Evolutionary conservation across 768 basidiomycete species (phyloP), one percentile per base, ranked within the genome.

Genomic region (Erythrobasidium yunnanense): DNA sequence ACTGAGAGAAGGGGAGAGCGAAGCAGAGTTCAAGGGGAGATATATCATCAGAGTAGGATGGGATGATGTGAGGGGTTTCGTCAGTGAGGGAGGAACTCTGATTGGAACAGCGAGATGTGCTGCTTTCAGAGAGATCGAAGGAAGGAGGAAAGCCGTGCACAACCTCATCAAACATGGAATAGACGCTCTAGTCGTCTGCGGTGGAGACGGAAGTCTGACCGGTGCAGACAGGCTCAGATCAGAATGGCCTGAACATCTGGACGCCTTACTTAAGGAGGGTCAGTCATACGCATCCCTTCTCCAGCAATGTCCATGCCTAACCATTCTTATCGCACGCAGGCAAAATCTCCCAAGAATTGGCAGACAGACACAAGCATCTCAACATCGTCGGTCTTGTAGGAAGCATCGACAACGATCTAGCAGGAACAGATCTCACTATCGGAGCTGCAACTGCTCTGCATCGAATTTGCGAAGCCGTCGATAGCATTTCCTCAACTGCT

Each of bases 341-440:
- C 52, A 80, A 81, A 70, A 95, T 99, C 75, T 84, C 85, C 1
- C 80, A 83, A 27, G 84, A 83, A 34, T 87, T 95, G 73, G 80
- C 81, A 33, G 74, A 80, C n/a, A 78, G 78, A 15, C 86, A 91
- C 72, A 80, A 83, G 23, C 88, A 96, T 73, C 85, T 99, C 69
- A 87, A 83, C 76, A 95, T 99, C 71, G 93, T 93, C 68, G 95
- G 95, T n/a, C 84, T 99, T 45, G 95, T 97, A 67, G 95, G 95
- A 34, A 93, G 90, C 2, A 97, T 99, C 74, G 95, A 99, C 78
- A 99, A 99, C 73, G 95, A 97, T 75, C 96, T 99, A 92, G 87
- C 88, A 17, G 81, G 93, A 83, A 97, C 95, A 20, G 91, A 97
- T 77, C 77, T 95, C 73, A 99, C 95, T 5, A 97, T 97, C 73